phyloP scores from a whole-genome alignment of 2,329 filamentous ascomycete species.

The Fusarium sp. region DNA sequence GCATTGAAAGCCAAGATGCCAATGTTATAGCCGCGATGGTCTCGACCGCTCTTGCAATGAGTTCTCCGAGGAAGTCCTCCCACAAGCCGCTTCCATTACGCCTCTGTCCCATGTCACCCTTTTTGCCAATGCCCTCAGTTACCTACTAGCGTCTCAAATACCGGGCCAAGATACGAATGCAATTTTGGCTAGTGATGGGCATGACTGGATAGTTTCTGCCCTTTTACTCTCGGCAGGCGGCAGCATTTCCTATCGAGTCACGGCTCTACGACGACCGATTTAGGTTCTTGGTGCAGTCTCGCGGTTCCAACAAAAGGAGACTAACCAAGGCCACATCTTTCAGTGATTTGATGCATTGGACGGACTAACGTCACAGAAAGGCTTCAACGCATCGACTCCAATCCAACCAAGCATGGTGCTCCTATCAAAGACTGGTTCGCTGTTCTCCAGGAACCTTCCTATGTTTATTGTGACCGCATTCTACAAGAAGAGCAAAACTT shows the following conservation, averaged over 20 bases:
- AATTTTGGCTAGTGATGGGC: neutral
- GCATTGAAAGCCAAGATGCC: neutral
- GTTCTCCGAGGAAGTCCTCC: neutral
- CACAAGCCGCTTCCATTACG: neutral
- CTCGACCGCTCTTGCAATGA: neutral
- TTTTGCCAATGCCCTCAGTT: neutral
- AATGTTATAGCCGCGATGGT: constrained; percentile 6
- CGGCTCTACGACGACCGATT: neutral
- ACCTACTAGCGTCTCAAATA: neutral
- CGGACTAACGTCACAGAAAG: neutral
- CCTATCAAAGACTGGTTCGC: neutral
- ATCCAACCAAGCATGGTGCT: neutral
- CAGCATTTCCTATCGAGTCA: neutral
- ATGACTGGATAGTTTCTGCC: neutral
- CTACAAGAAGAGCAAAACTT: neutral
- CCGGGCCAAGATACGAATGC: neutral
- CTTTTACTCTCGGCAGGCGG: neutral
- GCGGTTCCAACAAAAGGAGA: neutral
- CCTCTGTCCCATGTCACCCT: neutral
- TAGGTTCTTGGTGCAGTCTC: neutral
- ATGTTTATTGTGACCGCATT: neutral
- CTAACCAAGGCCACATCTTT: neutral
- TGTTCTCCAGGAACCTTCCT: neutral
- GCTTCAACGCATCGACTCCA: neutral
- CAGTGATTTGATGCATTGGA: neutral